Evolutionary conservation across 2,329 filamentous ascomycete species (phyloP), one percentile per base, ranked within the genome.

Genomic region (Epichloe amarillans): DNA sequence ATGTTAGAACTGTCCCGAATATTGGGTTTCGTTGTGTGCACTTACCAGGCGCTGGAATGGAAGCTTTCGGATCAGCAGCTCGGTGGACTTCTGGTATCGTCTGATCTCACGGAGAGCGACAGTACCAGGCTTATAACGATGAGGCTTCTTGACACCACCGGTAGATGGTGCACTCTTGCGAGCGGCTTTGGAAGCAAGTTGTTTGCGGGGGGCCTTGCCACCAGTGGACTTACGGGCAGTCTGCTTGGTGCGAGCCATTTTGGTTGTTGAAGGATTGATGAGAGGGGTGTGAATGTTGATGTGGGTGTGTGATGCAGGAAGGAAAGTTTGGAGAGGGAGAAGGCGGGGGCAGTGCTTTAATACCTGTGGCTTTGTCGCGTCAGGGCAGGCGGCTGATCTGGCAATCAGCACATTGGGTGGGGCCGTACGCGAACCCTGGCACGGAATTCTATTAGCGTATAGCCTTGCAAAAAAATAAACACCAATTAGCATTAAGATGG

Each of bases 91-190:
- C 77, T 97, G 91, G 79, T 97, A 97, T 67, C 87, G 86, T 79
- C 91, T 86, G 65, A 98, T 98, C 77, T 98, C 93, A 81, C 89
- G 88, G 65, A 97, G 86, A 80, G 91, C 91, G 74, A 95, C 86
- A 68, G 93, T 95, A 80, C 85, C 86, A 67, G 86, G 86, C 86
- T 89, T 90, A 72, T 90, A 74, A 66, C 86, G 80, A 76, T 90
- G 86, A 73, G 87, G 87, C 86, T 93, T 93, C 86, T 93, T 93
- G 82, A 91, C 86, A 83, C 86, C 86, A 66, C 91, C 93, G 71
- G 93, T 97, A 57, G 89, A 95, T 63, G 93, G 93, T 55, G 93
- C 91, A 64, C 85, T 89, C 84, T 98, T 98, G 78, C 93, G 90
- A 66, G 93, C 64, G 61, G 91, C 93, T 87, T 96, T 96, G 80